These are phyloP conservation scores for Porcisia deanei DNA, from an alignment of 208 protist species.

Conservation along the genomic window DNA sequence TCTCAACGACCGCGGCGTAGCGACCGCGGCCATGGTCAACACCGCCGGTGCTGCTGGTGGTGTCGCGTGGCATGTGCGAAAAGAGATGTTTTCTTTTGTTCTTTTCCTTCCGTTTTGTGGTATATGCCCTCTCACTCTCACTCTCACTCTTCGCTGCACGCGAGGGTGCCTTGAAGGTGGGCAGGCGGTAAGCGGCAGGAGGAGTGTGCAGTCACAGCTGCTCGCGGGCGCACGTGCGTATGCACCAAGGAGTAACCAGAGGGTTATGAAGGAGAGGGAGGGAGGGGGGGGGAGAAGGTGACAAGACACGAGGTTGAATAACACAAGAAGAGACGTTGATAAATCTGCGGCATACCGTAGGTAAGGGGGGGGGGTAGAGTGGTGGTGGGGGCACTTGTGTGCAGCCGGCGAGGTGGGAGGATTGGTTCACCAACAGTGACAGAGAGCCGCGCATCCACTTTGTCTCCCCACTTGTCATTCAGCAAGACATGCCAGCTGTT, in stretches of 20 bases:
- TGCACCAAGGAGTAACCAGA: neutral
- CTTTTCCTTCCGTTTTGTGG: neutral
- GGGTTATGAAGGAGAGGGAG: neutral
- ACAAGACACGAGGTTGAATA: neutral
- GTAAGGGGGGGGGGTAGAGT: no score
- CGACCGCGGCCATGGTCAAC: slow-evolving; percentile 35
- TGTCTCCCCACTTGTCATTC: neutral
- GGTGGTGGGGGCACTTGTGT: neutral
- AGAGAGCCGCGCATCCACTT: neutral
- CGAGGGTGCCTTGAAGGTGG: neutral
- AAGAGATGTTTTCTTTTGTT: neutral
- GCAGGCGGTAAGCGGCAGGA: neutral
- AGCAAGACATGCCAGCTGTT: neutral
- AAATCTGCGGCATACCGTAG: no score
- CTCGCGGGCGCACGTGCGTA: no score
- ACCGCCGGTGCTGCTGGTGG: slow-evolving; percentile 3
- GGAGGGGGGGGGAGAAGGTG: neutral
- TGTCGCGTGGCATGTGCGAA: slow-evolving; percentile 13
- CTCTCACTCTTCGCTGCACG: no score
- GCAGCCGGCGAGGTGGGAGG: neutral
- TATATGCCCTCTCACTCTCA: no score
- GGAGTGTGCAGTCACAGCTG: no score
- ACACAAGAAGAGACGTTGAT: no score
- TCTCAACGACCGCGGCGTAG: slow-evolving; percentile 78
- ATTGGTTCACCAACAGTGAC: neutral